phyloP scores from a whole-genome alignment of 2,329 filamentous ascomycete genomes.

The Epicoccum nigrum region DNA sequence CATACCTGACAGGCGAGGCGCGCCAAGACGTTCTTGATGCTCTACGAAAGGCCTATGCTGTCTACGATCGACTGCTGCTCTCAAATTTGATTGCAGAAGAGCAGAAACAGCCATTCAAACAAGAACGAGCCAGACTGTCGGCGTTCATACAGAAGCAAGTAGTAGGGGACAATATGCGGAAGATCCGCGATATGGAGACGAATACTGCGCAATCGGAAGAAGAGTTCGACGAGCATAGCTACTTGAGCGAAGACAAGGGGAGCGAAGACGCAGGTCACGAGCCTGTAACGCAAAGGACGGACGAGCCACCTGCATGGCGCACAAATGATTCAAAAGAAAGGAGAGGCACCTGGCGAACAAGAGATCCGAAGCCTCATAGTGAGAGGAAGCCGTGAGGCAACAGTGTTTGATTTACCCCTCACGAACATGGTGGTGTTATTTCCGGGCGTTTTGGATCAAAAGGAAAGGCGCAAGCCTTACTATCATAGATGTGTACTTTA shows the following conservation, averaged over 20 bases:
- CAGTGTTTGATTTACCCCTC: not conserved
- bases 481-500: conserved; percentile 15
- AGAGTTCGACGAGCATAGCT: conserved; percentile 22
- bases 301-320: conserved; percentile 2
- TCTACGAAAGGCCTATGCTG: conserved; percentile 35
- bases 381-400: conserved; percentile 22
- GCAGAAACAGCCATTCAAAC: conserved; percentile 35
- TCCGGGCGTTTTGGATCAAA: too few species aligned
- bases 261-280: not conserved
- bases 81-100: conserved; percentile 40
- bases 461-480: not conserved
- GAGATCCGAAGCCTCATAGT: conserved; percentile 21
- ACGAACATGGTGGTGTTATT: not conserved
- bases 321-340: not conserved
- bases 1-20: conserved; percentile 22
- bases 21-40: conserved; percentile 36
- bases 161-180: conserved; percentile 5
- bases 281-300: not conserved
- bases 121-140: conserved; percentile 32
- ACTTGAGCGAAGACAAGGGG: conserved; percentile 13
- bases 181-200: not conserved
- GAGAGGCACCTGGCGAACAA: conserved; percentile 23
- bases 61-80: conserved; percentile 40
- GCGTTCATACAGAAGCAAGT: conserved; percentile 28
- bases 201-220: conserved; percentile 1